phyloP scores from a whole-genome alignment of 1,139 yeast species.

The Meyerozyma elateridarum region DNA sequence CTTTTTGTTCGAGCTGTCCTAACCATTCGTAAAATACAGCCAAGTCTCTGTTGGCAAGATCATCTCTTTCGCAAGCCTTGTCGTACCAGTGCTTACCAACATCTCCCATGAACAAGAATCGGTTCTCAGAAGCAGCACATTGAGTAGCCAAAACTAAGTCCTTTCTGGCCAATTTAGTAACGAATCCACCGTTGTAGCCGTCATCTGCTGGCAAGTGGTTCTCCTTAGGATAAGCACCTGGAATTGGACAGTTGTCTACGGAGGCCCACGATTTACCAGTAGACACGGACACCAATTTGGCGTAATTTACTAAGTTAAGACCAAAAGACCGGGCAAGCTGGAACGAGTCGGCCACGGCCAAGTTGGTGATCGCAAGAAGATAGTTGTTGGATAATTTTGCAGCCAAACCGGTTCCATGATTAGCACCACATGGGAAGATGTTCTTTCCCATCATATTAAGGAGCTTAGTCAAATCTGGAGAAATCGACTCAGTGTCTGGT shows the following conservation, averaged over 20 bases:
- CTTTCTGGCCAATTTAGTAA: conserved; percentile 50
- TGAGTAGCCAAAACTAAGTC: conserved; percentile 53
- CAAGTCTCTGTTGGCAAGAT: conserved; percentile 39
- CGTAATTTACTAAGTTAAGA: conserved; percentile 44
- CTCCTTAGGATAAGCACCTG: conserved; percentile 45
- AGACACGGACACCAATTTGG: conserved; percentile 51
- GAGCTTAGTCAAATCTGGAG: conserved; percentile 24
- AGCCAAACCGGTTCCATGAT: conserved; percentile 54
- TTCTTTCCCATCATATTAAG: conserved; percentile 49
- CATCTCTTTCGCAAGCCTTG: conserved; percentile 41
- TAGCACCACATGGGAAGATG: conserved; percentile 49
- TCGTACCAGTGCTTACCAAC: conserved; percentile 41
- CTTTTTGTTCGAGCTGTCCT: conserved; percentile 22
- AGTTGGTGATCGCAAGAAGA: conserved; percentile 52
- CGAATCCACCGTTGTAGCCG: conserved; percentile 51
- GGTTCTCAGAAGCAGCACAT: conserved; percentile 35
- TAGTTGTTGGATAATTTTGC: conserved; percentile 59
- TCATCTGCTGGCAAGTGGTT: conserved; percentile 42
- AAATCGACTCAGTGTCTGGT: conserved; percentile 21
- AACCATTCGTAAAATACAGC: conserved; percentile 46
- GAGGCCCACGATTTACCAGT: conserved; percentile 62
- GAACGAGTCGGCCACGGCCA: conserved; percentile 59
- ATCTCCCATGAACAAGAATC: conserved; percentile 41
- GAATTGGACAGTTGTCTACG: conserved; percentile 56
- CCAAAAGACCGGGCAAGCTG: conserved; percentile 54